Conservation (phyloP, 352 stramenopile species). For the Phytophthora ramorum region DNA sequence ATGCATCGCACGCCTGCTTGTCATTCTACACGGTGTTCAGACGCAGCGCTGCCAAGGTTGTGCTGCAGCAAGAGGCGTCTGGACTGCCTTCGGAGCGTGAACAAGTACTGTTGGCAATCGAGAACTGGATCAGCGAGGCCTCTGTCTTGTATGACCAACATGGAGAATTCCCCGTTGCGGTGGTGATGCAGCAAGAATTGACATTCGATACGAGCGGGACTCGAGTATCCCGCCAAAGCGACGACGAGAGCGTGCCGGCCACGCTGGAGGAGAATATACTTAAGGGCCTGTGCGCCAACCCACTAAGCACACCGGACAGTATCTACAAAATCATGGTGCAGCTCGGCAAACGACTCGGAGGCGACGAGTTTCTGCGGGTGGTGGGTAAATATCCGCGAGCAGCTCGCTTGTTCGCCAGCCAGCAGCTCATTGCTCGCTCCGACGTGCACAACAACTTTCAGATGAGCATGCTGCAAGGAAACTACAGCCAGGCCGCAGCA, state of each 20-base stretch:
- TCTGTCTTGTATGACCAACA: slow-evolving; percentile 47
- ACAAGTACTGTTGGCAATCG: slow-evolving; percentile 50
- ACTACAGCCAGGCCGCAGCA: slow-evolving; percentile 43
- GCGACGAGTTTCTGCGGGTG: slow-evolving; percentile 45
- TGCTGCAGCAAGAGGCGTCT: slow-evolving; percentile 32
- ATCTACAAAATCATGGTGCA: slow-evolving; percentile 52
- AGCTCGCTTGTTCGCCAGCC: slow-evolving; percentile 46
- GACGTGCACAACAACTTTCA: slow-evolving; percentile 46
- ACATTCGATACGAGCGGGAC: slow-evolving; percentile 6
- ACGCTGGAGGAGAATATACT: slow-evolving; percentile 57
- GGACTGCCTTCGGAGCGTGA: slow-evolving; percentile 24
- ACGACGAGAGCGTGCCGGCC: slow-evolving; percentile 8
- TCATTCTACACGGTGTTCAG: slow-evolving; percentile 46
- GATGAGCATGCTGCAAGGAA: slow-evolving; percentile 24
- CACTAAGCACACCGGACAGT: slow-evolving; percentile 52
- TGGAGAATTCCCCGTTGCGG: slow-evolving; percentile 43
- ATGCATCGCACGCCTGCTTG: slow-evolving; percentile 20
- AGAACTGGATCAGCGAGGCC: slow-evolving; percentile 59
- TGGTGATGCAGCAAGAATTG: slow-evolving; percentile 49
- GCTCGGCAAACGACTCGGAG: slow-evolving; percentile 31
- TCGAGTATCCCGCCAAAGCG: neutral
- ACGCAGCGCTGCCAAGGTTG: slow-evolving; percentile 42
- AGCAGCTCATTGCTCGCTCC: slow-evolving; percentile 41
- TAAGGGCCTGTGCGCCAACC: slow-evolving; percentile 48
- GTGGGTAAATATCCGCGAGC: slow-evolving; percentile 57